These are phyloP conservation scores for Ustanciosporium gigantosporum DNA, from an alignment of 1,284 basidiomycete species.

Conservation along the genomic window DNA sequence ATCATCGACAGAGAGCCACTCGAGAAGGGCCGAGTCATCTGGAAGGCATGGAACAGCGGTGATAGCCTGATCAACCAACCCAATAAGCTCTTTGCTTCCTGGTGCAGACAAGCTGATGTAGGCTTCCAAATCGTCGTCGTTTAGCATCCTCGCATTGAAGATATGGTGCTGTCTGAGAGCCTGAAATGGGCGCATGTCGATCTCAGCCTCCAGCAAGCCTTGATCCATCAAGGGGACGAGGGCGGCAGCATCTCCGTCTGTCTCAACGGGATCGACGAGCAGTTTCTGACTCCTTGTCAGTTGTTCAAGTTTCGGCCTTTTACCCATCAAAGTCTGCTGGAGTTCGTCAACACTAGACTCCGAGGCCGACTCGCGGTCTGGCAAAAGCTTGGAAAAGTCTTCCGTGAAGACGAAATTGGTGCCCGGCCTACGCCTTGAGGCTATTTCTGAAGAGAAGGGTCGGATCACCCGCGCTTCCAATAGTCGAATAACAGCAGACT, in stretches of 20 bases:
- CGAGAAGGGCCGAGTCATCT: too few species aligned
- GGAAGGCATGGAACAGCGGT: too few species aligned
- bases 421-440: conserved; percentile 21
- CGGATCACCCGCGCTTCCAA: conserved; percentile 29
- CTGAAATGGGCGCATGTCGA: conserved; percentile 14
- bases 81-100: too few species aligned
- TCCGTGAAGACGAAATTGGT: conserved; percentile 39
- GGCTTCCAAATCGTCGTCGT: conserved; percentile 35
- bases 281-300: neutral
- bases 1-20: too few species aligned
- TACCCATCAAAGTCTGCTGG: neutral
- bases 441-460: conserved; percentile 9
- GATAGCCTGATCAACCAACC: too few species aligned
- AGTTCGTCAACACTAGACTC: conserved; percentile 4
- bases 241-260: conserved; percentile 34
- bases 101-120: too few species aligned
- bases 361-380: conserved; percentile 2
- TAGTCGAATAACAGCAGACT: conserved; percentile 26
- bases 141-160: conserved; percentile 31
- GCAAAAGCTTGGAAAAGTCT: conserved; percentile 13
- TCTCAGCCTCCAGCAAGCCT: conserved; percentile 7
- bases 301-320: neutral
- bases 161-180: conserved; percentile 15
- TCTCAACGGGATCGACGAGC: conserved; percentile 21
- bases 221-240: conserved; percentile 10